Percentiles rank a stretch among this genome's conserved stretches.
phyloP scores from a whole-genome alignment of 2,329 filamentous ascomycete species.

The Fusarium brachygibbosum region DNA sequence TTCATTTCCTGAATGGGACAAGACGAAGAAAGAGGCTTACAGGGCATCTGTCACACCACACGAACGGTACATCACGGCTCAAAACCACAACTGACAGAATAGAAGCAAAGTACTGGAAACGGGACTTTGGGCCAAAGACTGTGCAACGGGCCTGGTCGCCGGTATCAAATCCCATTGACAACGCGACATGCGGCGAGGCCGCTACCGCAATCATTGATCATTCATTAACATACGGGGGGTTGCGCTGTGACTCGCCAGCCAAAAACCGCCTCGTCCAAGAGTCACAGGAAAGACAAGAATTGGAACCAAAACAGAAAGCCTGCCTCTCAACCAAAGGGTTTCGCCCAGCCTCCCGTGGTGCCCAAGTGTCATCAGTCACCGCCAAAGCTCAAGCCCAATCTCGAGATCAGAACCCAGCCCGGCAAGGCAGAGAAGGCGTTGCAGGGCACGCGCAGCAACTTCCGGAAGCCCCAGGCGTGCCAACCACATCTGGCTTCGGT shows the following conservation, averaged over 20 bases:
- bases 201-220: conserved; percentile 39
- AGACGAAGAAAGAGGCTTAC: conserved; percentile 39
- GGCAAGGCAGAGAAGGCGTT: conserved; percentile 30
- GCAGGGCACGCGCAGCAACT: conserved; percentile 28
- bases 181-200: conserved; percentile 26
- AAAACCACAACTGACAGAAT: conserved; percentile 20
- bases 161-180: conserved; percentile 21
- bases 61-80: conserved; percentile 33
- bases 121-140: conserved; percentile 10
- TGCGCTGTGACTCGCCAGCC: conserved; percentile 44
- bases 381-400: conserved; percentile 42
- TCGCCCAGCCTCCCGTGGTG: conserved; percentile 30
- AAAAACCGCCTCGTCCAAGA: conserved; percentile 37
- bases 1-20: conserved; percentile 44
- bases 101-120: conserved; percentile 22
- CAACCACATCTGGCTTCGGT: conserved; percentile 45
- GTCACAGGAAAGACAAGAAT: conserved; percentile 31
- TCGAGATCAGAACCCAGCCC: conserved; percentile 24
- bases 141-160: background rate
- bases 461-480: conserved; percentile 34
- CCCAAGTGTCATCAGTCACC: conserved; percentile 46
- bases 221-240: conserved; percentile 26
- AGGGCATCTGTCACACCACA: conserved; percentile 45
- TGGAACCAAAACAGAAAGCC: conserved; percentile 7
- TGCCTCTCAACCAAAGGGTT: conserved; percentile 18